phyloP scores from a whole-genome alignment of 2,329 filamentous ascomycete species.

The Apiospora malaysiana region DNA sequence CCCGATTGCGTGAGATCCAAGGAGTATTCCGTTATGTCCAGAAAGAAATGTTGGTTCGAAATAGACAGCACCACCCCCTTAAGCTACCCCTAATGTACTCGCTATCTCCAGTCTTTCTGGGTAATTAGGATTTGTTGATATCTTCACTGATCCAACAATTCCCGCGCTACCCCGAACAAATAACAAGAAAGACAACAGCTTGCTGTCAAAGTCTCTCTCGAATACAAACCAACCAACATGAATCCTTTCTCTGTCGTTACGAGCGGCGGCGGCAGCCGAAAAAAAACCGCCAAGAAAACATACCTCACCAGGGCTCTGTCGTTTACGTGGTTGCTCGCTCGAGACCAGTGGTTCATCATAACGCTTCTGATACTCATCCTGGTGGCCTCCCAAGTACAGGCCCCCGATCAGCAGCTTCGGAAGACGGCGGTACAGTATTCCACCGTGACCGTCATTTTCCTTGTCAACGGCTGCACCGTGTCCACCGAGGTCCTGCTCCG shows the following conservation, averaged over 20 bases:
- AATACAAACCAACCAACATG: not conserved
- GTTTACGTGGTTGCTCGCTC: not conserved
- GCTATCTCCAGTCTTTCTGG: no score
- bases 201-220: no score
- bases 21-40: no score
- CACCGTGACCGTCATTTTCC: not conserved
- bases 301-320: not conserved
- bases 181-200: no score
- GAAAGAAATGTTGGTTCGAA: no score
- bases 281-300: not conserved
- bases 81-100: no score
- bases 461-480: constrained; percentile 7
- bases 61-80: no score
- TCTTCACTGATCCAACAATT: no score
- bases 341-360: not conserved
- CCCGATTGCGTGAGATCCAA: no score
- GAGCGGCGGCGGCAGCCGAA: not conserved
- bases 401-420: not conserved
- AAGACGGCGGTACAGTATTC: not conserved
- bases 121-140: no score
- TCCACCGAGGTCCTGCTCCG: not conserved
- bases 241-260: not conserved
- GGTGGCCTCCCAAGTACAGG: not conserved
- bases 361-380: not conserved
- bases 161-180: no score